Conservation (phyloP, 176 grass and related monocot species). For the Triticum urartu region DNA sequence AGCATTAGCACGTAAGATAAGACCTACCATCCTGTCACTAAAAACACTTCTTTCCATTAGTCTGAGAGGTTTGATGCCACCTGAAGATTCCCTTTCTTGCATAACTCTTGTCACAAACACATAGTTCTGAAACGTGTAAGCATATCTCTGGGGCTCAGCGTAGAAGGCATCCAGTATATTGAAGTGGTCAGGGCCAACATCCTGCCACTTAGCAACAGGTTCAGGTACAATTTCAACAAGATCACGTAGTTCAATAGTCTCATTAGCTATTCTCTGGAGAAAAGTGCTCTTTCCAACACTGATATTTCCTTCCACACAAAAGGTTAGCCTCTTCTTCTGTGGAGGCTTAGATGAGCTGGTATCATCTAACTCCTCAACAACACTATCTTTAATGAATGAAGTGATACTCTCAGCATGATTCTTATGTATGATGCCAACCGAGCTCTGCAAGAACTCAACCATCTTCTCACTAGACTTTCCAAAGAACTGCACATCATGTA, state of each 20-base stretch:
- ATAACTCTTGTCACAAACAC: conserved; percentile 98
- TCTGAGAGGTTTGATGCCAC: conserved; percentile 90
- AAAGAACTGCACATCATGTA: conserved; percentile 59
- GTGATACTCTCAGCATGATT: conserved; percentile 92
- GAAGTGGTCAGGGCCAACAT: conserved; percentile 95
- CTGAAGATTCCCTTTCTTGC: conserved; percentile 96
- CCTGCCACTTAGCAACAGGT: conserved; percentile 90
- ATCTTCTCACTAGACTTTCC: conserved; percentile 81
- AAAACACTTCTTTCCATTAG: conserved; percentile 99
- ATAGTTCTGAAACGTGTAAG: conserved; percentile 98
- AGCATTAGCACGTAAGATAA: conserved; percentile 25
- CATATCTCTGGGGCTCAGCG: conserved; percentile 82
- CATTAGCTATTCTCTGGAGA: conserved; percentile 92
- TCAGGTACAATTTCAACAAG: conserved; percentile 96
- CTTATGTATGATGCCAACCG: conserved; percentile 94
- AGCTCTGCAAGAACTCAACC: conserved; percentile 86
- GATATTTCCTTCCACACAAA: conserved; percentile 98
- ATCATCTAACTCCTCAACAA: conserved; percentile 74
- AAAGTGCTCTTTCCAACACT: conserved; percentile 97
- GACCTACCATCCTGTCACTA: conserved; percentile 90
- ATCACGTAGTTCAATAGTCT: conserved; percentile 93
- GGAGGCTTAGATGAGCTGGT: conserved; percentile 37
- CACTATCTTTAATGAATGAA: conserved; percentile 88
- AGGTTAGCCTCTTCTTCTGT: conserved; percentile 79
- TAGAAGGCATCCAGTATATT: conserved; percentile 96